phyloP scores from a whole-genome alignment of 345 rosid genomes.

The Euphorbia tirucalli region DNA sequence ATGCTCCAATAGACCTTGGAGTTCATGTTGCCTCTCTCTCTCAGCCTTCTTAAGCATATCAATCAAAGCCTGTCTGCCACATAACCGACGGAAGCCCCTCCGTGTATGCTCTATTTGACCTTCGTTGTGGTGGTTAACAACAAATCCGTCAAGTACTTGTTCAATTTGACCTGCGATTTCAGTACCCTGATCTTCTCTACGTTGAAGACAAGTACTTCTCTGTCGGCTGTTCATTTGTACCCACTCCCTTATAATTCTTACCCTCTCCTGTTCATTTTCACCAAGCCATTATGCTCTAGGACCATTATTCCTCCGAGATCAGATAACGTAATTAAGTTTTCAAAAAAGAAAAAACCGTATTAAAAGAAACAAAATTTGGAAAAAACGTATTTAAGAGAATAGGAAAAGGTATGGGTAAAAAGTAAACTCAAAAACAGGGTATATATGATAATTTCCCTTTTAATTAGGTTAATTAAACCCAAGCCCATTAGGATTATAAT shows the following conservation, averaged over 20 bases:
- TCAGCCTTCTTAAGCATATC: conserved; percentile 87
- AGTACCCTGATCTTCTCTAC: conserved; percentile 54
- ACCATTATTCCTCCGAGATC: conserved; percentile 39
- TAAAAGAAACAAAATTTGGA: no score
- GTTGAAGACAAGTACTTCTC: conserved; percentile 52
- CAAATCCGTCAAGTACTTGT: conserved; percentile 63
- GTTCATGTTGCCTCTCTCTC: conserved; percentile 76
- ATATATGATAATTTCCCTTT: no score
- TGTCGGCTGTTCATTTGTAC: conserved; percentile 72
- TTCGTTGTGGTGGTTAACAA: conserved; percentile 49
- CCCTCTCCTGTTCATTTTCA: conserved; percentile 92
- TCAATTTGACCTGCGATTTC: conserved; percentile 64
- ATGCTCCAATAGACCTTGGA: conserved; percentile 59
- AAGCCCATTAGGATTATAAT: no score
- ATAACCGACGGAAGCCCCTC: conserved; percentile 74
- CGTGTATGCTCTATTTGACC: conserved; percentile 44
- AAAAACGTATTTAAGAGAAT: no score
- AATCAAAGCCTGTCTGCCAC: conserved; percentile 84
- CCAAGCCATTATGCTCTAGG: conserved; percentile 78
- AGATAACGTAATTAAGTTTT: no score
- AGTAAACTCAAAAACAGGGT: no score
- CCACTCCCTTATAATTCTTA: conserved; percentile 81
- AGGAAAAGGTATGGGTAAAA: no score
- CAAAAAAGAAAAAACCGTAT: no score
- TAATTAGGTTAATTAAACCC: no score